A percentile compares a stretch with the other conserved stretches of the same genome.
These are phyloP conservation scores for Triadica sebifera DNA, from an alignment of 345 rosid species.

Conservation along the genomic window DNA sequence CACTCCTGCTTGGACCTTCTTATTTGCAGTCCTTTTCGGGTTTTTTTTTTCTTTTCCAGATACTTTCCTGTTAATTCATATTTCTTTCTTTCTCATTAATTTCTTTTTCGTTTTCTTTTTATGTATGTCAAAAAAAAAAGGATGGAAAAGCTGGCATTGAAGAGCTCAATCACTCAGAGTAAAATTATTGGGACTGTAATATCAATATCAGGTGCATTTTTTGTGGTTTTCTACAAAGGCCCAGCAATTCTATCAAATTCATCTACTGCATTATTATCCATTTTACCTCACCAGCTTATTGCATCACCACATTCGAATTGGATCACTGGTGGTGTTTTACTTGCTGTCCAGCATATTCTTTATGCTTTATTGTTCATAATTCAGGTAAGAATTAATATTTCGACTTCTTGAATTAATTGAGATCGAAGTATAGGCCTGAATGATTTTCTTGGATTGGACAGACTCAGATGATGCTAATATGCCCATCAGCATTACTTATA, in stretches of 20 bases:
- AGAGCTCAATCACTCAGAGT: constrained; percentile 26
- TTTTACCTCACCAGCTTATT: neutral
- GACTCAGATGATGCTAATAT: constrained; percentile 43
- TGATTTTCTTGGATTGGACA: constrained; percentile 4
- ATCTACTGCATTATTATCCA: no score
- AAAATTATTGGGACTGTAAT: constrained; percentile 30
- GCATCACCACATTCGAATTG: constrained; percentile 21
- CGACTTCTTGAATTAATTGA: no score
- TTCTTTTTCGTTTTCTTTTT: neutral
- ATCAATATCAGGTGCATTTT: constrained; percentile 34
- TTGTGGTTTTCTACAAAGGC: constrained; percentile 32
- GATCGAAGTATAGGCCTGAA: no score
- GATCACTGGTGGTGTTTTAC: constrained; percentile 34
- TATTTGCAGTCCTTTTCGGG: constrained; percentile 79
- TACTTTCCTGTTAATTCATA: constrained; percentile 27
- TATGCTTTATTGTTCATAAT: constrained; percentile 28
- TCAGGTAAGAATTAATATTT: constrained; percentile 24
- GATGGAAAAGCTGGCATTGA: constrained; percentile 36
- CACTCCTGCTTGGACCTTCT: constrained; percentile 91
- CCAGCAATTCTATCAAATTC: constrained; percentile 16
- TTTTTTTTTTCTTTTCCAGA: constrained; percentile 9
- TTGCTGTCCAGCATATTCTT: constrained; percentile 24
- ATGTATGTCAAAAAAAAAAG: constrained; percentile 2
- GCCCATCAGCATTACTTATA: constrained; percentile 37
- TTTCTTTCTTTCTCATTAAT: neutral